Evolutionary conservation across 169 alveolate genomes (phyloP).

Genomic region (Eimeria praecox): DNA sequence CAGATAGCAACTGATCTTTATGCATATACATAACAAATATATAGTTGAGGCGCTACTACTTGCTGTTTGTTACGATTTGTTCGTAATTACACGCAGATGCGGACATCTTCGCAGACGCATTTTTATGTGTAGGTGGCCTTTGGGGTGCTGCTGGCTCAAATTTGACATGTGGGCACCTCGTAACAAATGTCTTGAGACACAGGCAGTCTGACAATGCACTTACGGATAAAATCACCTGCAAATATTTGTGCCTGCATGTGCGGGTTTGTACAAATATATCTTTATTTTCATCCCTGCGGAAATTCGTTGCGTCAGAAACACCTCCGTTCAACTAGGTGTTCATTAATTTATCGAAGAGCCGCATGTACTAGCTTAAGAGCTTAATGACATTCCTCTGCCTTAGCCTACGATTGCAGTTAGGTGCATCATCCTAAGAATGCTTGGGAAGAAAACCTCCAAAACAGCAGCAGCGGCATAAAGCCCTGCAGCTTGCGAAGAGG

Average conservation of each 20-base stretch:
- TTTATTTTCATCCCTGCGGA: neutral
- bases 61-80: neutral
- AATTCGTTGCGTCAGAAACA: neutral
- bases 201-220: neutral
- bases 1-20: neutral
- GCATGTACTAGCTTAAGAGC: neutral
- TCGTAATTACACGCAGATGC: neutral
- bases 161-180: too few relatives aligned
- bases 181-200: too few relatives aligned
- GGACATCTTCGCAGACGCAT: neutral
- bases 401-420: neutral
- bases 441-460: neutral
- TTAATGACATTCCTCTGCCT: neutral
- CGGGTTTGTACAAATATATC: neutral
- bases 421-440: neutral
- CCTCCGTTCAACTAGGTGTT: neutral
- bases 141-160: neutral
- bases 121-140: neutral
- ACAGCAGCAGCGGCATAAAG: neutral
- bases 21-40: neutral
- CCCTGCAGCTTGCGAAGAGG: neutral
- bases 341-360: neutral
- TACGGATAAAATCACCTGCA: neutral
- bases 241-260: neutral
- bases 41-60: neutral